Conservation (phyloP, 441 rosid species). For the Flueggea neowawraea region DNA sequence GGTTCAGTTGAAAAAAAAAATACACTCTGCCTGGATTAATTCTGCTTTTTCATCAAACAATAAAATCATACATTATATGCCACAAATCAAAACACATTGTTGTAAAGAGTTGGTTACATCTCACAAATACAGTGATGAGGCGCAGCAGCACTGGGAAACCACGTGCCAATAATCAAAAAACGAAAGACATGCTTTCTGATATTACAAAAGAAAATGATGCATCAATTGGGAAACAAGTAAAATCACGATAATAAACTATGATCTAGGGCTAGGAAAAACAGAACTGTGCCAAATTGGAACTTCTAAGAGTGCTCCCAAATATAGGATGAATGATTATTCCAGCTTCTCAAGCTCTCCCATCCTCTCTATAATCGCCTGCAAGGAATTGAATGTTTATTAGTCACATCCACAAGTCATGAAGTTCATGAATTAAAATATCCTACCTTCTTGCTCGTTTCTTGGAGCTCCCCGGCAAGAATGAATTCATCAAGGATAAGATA, state of each 20-base stretch:
- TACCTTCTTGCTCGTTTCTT: constrained; percentile 99
- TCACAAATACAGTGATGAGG: no score
- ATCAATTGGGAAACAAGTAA: constrained; percentile 7
- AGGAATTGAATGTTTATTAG: not conserved
- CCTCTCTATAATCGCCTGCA: constrained; percentile 94
- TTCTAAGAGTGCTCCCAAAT: constrained; percentile 3
- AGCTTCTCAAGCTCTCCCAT: constrained; percentile 97
- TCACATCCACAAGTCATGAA: not conserved
- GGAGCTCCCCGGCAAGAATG: constrained; percentile 99
- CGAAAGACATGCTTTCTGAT: no score
- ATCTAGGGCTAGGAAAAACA: not conserved
- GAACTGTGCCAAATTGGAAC: constrained; percentile 4
- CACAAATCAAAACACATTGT: no score
- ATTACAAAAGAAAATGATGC: no score
- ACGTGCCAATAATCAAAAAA: no score
- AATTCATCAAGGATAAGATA: constrained; percentile 95
- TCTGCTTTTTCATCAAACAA: no score
- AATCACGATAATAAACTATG: constrained; percentile 6
- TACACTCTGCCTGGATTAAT: no score
- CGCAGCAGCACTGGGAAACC: no score
- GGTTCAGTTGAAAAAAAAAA: no score
- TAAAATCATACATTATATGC: no score
- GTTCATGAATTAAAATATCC: not conserved
- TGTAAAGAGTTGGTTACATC: no score
- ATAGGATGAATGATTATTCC: constrained; percentile 36